Conservation (phyloP, 2,329 filamentous ascomycete genomes). For the Colletotrichum simmondsii region DNA sequence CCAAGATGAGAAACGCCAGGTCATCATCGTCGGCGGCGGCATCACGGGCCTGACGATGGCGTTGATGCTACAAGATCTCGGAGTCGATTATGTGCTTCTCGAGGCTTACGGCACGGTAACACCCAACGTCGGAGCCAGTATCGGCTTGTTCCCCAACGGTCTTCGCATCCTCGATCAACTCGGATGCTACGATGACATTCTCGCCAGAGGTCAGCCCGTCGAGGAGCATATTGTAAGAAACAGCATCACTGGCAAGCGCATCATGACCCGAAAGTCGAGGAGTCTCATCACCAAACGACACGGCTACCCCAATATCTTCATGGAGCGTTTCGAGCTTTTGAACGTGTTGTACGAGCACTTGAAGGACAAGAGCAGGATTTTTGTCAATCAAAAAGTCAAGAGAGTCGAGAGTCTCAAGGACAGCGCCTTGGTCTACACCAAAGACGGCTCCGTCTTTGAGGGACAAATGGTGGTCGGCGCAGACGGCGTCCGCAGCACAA, state of each 20-base stretch:
- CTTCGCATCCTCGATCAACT: constrained; percentile 61
- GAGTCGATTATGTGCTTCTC: constrained; percentile 60
- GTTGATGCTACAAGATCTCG: constrained; percentile 53
- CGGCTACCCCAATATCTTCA: constrained; percentile 45
- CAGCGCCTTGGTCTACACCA: constrained; percentile 42
- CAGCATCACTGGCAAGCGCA: constrained; percentile 12
- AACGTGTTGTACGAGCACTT: constrained; percentile 47
- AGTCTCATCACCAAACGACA: constrained; percentile 33
- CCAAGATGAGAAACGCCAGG: constrained; percentile 12
- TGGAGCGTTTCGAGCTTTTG: constrained; percentile 49
- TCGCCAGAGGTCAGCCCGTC: constrained; percentile 3
- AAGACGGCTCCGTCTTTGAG: constrained; percentile 41
- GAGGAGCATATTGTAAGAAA: constrained; percentile 5
- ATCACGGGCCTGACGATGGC: constrained; percentile 39
- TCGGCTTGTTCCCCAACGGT: constrained; percentile 56
- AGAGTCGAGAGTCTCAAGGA: constrained; percentile 24
- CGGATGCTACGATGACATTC: constrained; percentile 44
- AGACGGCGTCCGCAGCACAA: constrained; percentile 53
- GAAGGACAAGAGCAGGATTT: constrained; percentile 39
- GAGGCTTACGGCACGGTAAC: constrained; percentile 54
- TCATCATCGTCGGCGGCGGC: constrained; percentile 39
- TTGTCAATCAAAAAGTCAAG: constrained; percentile 33
- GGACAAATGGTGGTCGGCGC: constrained; percentile 51
- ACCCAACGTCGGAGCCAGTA: constrained; percentile 58
- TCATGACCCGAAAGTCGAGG: constrained; percentile 14